Evolutionary conservation across 768 basidiomycete species (phyloP), one percentile per base, ranked within the genome.

Genomic region (Kwoniella bestiolae): DNA sequence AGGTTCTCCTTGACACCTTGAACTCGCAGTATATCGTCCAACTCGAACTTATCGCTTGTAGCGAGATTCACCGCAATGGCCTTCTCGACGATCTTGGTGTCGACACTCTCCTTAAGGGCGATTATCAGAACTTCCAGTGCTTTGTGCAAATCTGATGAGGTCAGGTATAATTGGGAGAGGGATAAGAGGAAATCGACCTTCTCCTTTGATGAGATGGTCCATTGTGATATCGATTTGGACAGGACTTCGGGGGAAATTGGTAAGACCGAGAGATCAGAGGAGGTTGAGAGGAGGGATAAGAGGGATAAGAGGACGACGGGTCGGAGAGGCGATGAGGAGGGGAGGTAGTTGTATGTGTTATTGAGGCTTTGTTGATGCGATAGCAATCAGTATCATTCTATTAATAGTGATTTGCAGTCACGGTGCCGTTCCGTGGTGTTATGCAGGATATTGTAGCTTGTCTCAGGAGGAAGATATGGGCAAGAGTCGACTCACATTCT

Each of bases 341-440:
- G 72, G 4, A 79, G 71, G 56, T 64, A 73, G 72, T 80, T 80
- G 75, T 80, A 80, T 45, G 75, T 73, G 65, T 80, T 77, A 70
- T 73, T 77, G 45, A 80, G 67, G 49, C 79, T 80, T 51, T 11
- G 7, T 26, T 31, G 38, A 41, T 41, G 18, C 11, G 11, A 41
- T 18, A 18, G n/a, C n/a, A n/a, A n/a, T n/a, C n/a, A n/a, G n/a
- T n/a, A n/a, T n/a, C n/a, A n/a, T n/a, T n/a, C n/a, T n/a, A n/a
- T n/a, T n/a, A n/a, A n/a, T n/a, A n/a, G n/a, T n/a, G n/a, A n/a
- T n/a, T n/a, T n/a, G n/a, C n/a, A n/a, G n/a, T n/a, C n/a, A n/a
- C n/a, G n/a, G n/a, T n/a, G n/a, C n/a, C n/a, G n/a, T n/a, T n/a
- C n/a, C n/a, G n/a, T n/a, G n/a, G n/a, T n/a, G n/a, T n/a, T n/a